Conservation (phyloP, 225 moss, liverwort and hornwort genomes). For the Pleurozium schreberi region DNA sequence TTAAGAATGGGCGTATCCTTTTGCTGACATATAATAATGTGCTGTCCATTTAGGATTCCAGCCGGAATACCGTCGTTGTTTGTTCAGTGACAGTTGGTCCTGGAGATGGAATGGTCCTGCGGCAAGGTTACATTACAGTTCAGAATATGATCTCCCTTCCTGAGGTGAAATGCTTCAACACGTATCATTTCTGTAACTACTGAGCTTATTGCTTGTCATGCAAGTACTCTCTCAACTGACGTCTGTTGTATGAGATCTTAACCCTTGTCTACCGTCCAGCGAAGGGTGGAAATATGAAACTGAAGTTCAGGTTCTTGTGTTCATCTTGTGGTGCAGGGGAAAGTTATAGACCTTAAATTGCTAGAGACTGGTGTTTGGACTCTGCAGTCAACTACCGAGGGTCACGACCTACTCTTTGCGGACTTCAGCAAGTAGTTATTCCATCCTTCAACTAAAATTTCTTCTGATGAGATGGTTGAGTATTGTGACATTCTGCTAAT, state of each 20-base stretch:
- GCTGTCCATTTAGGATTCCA: conserved; percentile 28
- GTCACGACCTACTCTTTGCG: conserved; percentile 54
- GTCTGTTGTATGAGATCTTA: neutral
- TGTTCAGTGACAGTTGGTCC: conserved; percentile 59
- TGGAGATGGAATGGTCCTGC: conserved; percentile 51
- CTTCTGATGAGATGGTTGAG: neutral
- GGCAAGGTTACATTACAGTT: conserved; percentile 49
- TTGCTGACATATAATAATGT: neutral
- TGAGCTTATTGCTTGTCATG: neutral
- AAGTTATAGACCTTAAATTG: conserved; percentile 61
- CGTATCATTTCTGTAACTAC: neutral
- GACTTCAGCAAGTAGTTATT: conserved; percentile 34
- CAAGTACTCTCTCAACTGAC: neutral
- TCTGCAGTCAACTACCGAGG: conserved; percentile 37
- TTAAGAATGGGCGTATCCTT: neutral
- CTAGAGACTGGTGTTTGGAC: conserved; percentile 57
- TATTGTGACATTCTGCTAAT: neutral
- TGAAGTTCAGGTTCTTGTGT: neutral
- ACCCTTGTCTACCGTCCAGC: neutral
- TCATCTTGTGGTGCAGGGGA: conserved; percentile 26
- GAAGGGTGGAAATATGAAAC: neutral
- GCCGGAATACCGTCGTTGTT: conserved; percentile 44
- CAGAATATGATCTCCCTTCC: conserved; percentile 46
- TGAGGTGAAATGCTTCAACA: conserved; percentile 20
- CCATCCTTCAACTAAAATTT: neutral